Conservation (phyloP, 2,329 filamentous ascomycete genomes). For the Ophiostoma ips region DNA sequence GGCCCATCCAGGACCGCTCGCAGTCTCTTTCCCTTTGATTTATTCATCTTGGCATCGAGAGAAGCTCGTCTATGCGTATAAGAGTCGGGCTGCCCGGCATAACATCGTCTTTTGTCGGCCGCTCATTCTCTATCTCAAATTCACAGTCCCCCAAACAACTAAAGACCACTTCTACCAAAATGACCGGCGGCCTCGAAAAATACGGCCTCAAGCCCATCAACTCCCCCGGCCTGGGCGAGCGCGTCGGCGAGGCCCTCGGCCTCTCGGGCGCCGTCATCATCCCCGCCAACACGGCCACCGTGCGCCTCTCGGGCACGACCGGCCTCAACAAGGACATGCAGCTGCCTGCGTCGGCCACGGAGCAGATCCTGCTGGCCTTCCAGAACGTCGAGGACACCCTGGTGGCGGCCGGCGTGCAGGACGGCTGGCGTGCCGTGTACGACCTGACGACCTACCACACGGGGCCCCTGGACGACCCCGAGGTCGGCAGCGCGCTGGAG, state of each 20-base stretch:
- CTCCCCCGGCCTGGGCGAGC: slow-evolving; percentile 1
- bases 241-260: background rate
- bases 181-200: background rate
- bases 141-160: too few relatives aligned
- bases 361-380: slow-evolving; percentile 3
- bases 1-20: background rate
- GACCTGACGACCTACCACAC: slow-evolving; percentile 4
- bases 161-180: background rate
- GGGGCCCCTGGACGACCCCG: background rate
- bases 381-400: slow-evolving; percentile 4
- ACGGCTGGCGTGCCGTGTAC: slow-evolving; percentile 3
- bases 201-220: slow-evolving; percentile 3
- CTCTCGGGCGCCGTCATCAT: slow-evolving; percentile 1
- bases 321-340: background rate
- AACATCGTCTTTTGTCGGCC: background rate
- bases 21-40: background rate
- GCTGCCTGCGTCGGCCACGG: background rate
- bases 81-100: background rate
- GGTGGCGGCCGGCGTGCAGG: background rate
- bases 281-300: background rate
- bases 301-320: background rate
- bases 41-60: background rate
- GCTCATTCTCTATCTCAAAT: too few relatives aligned
- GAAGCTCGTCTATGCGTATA: background rate
- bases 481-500: background rate